A percentile compares a stretch with the other conserved stretches of the same genome.
phyloP scores from a whole-genome alignment of 2,329 filamentous ascomycete species.

The Orbilia javanica region DNA sequence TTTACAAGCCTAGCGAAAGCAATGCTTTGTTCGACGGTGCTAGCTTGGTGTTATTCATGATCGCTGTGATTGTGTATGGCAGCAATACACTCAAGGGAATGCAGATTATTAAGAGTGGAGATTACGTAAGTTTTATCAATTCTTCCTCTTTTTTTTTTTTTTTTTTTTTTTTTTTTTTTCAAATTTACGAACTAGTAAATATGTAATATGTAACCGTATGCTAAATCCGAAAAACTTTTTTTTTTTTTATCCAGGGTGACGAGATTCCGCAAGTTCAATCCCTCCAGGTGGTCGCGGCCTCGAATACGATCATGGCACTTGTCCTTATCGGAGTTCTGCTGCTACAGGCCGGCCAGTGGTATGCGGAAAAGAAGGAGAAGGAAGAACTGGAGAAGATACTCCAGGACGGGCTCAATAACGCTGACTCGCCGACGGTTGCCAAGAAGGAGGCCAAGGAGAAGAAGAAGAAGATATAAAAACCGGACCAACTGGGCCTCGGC shows the following conservation, averaged over 20 bases:
- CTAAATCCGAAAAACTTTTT: conserved; percentile 32
- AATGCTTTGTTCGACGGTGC: conserved; percentile 95
- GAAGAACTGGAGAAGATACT: conserved; percentile 80
- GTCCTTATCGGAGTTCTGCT: conserved; percentile 92
- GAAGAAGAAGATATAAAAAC: conserved; percentile 62
- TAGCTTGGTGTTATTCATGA: conserved; percentile 79
- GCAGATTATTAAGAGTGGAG: conserved; percentile 80
- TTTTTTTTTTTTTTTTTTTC: background rate
- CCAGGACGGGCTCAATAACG: conserved; percentile 64
- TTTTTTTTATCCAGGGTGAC: conserved; percentile 64
- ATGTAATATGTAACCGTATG: background rate
- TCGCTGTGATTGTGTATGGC: conserved; percentile 91
- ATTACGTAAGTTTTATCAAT: conserved; percentile 58
- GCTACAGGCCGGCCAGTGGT: conserved; percentile 97
- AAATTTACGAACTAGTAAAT: background rate
- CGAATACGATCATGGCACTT: conserved; percentile 94
- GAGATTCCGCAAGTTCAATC: conserved; percentile 85
- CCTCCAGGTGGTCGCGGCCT: conserved; percentile 88
- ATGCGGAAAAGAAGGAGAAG: conserved; percentile 91
- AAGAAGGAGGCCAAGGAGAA: conserved; percentile 67
- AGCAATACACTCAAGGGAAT: conserved; percentile 97
- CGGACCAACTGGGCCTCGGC: background rate
- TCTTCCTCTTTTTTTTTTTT: background rate
- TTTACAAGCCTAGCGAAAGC: conserved; percentile 91
- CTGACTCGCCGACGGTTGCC: conserved; percentile 63